These are phyloP conservation scores for Inonotus obliquus DNA, from an alignment of 1,284 basidiomycete species.

Conservation along the genomic window DNA sequence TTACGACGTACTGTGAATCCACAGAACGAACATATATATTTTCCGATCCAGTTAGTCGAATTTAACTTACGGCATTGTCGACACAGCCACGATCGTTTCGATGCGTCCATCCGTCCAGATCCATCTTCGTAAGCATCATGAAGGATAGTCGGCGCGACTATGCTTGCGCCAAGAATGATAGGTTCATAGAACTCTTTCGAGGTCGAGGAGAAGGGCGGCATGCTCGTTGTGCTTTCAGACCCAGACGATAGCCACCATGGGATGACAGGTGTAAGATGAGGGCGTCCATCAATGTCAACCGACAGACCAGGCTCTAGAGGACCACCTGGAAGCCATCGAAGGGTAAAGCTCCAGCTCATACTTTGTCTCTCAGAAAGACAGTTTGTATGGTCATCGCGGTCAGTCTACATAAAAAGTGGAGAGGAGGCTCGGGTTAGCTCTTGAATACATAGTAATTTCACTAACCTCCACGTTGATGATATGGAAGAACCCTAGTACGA, in stretches of 20 bases:
- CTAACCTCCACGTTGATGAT: constrained; percentile 1
- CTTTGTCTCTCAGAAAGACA: neutral
- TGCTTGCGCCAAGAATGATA: neutral
- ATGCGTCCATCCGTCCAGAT: neutral
- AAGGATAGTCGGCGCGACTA: neutral
- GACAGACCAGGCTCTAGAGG: neutral
- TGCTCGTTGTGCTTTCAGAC: neutral
- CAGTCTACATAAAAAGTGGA: neutral
- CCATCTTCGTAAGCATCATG: neutral
- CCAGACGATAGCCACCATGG: constrained; percentile 3
- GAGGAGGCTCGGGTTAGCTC: neutral
- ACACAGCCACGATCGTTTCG: constrained; percentile 3
- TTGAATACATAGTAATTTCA: neutral
- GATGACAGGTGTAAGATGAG: neutral
- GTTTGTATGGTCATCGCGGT: neutral
- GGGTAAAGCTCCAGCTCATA: constrained; percentile 4
- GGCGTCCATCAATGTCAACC: constrained; percentile 1
- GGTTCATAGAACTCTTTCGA: neutral
- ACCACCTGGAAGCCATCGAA: constrained; percentile 6
- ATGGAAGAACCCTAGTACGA: constrained; percentile 10
- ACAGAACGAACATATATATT: constrained; percentile 4
- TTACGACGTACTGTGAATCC: neutral
- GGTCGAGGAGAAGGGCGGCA: neutral
- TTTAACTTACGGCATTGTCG: constrained; percentile 6
- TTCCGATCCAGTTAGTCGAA: constrained; percentile 3